Evolutionary conservation across 1,284 basidiomycete species (phyloP).

Genomic region (Vanrija humicola): DNA sequence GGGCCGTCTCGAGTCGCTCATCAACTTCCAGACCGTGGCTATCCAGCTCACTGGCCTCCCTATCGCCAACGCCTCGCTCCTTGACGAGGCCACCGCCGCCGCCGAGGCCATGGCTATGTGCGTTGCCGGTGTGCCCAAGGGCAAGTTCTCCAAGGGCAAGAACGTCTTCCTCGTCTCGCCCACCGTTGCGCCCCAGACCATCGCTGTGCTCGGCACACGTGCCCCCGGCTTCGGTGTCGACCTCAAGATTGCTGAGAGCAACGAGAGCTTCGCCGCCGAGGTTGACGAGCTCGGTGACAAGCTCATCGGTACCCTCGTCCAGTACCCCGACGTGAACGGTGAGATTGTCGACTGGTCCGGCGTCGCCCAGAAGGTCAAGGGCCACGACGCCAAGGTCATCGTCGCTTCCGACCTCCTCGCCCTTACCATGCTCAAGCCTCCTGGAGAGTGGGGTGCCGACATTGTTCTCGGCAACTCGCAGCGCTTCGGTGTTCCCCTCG

Average conservation of each 20-base stretch:
- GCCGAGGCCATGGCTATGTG: conserved; percentile 66
- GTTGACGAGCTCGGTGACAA: conserved; percentile 55
- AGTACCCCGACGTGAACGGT: conserved; percentile 90
- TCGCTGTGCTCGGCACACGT: conserved; percentile 78
- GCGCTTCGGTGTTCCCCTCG: conserved; percentile 83
- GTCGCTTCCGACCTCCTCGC: conserved; percentile 91
- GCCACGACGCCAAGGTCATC: conserved; percentile 71
- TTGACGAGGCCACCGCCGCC: conserved; percentile 89
- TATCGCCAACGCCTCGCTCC: conserved; percentile 87
- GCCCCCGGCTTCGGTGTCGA: conserved; percentile 86
- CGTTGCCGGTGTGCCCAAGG: conserved; percentile 42
- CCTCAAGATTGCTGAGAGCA: conserved; percentile 57
- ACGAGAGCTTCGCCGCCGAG: conserved; percentile 53
- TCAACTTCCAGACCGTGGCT: conserved; percentile 97
- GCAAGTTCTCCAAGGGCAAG: conserved; percentile 63
- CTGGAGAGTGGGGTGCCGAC: conserved; percentile 98
- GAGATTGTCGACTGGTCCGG: conserved; percentile 70
- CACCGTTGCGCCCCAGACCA: conserved; percentile 77
- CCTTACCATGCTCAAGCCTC: conserved; percentile 87
- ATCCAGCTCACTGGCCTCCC: conserved; percentile 92
- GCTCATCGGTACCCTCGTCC: conserved; percentile 82
- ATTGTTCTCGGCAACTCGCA: conserved; percentile 93
- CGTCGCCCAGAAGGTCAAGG: conserved; percentile 68
- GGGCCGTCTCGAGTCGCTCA: conserved; percentile 85
- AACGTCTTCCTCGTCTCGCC: conserved; percentile 78